Evolutionary conservation across 495 filamentous ascomycete genomes (phyloP), one percentile per base, ranked within the genome.

Genomic region (Penicillium riverlandense): DNA sequence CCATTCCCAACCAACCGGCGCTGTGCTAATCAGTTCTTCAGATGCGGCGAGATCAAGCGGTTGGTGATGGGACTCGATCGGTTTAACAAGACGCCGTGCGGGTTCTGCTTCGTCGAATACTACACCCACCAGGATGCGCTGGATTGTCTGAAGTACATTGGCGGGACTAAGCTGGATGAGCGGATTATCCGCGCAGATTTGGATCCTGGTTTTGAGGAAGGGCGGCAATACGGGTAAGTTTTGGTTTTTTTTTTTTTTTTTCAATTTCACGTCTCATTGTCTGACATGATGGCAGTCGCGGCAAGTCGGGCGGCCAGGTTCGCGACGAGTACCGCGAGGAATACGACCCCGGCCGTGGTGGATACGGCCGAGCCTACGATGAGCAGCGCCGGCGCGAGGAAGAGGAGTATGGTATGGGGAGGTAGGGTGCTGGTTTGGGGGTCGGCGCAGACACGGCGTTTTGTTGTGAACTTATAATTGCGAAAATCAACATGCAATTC

Each of bases 81-180:
- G 12, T 92, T 90, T 71, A 86, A 84, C 67, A 98, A 98, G 69
- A 98, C 92, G 11, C 92, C 92, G 5, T 98, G 92, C 66, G 92
- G 92, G 9, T 98, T 98, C 70, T 98, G 92, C 70, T 98, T 98
- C 58, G 92, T 98, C 54, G 92, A 98, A 65, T 98, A 98, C 67
- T 98, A 97, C 69, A 97, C 82, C 11, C 90, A 97, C 57, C 84
- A 91, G 53, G 92, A 97, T 65, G 92, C 92, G 6, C 70, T 97
- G 29, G 92, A 97, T 56, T 96, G 90, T 61, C 83, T 98, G 84
- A 97, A 97, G 65, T 98, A 97, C 56, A 82, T 97, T 53, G 94
- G 94, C 30, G 92, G 92, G 31, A 98, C 92, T n/a, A 98, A 98
- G 71, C 74, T 98, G 29, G 92, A 98, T 64, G 92, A 98, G 69